phyloP scores from a whole-genome alignment of 1,139 yeast species.

The Candida mesenterica region DNA sequence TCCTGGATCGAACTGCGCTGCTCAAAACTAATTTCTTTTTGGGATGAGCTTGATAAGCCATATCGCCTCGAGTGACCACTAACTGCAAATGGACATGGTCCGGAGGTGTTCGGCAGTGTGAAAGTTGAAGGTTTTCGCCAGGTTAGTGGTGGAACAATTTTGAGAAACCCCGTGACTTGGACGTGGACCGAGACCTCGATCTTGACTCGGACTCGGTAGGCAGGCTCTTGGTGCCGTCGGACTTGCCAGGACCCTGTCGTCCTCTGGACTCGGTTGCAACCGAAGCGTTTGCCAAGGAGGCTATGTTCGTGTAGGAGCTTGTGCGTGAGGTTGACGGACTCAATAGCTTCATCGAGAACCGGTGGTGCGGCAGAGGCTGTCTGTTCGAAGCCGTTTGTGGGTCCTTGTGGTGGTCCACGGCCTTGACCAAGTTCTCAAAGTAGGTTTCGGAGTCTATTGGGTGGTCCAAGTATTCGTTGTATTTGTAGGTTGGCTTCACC shows the following conservation, averaged over 20 bases:
- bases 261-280: too few species aligned
- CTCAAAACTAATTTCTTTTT: too few species aligned
- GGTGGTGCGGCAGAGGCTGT: conserved; percentile 4
- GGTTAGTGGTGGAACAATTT: conserved; percentile 19
- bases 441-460: conserved; percentile 32
- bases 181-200: conserved; percentile 19
- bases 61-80: too few species aligned
- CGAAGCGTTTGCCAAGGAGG: conserved; percentile 13
- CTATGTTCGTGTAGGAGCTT: conserved; percentile 17
- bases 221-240: too few species aligned
- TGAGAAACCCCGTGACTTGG: conserved; percentile 21
- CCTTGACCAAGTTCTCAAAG: conserved; percentile 30
- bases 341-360: conserved; percentile 12
- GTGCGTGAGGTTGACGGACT: conserved; percentile 23
- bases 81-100: too few species aligned
- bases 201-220: too few species aligned
- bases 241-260: too few species aligned
- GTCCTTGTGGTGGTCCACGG: conserved; percentile 16
- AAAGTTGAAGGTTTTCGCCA: too few species aligned
- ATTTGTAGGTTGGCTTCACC: conserved; percentile 56
- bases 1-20: too few species aligned
- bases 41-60: too few species aligned
- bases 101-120: too few species aligned
- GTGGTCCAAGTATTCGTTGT: conserved; percentile 23
- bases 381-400: conserved; percentile 1